phyloP scores from a whole-genome alignment of 2,329 filamentous ascomycete species.

The Alternaria novae-zelandiae region DNA sequence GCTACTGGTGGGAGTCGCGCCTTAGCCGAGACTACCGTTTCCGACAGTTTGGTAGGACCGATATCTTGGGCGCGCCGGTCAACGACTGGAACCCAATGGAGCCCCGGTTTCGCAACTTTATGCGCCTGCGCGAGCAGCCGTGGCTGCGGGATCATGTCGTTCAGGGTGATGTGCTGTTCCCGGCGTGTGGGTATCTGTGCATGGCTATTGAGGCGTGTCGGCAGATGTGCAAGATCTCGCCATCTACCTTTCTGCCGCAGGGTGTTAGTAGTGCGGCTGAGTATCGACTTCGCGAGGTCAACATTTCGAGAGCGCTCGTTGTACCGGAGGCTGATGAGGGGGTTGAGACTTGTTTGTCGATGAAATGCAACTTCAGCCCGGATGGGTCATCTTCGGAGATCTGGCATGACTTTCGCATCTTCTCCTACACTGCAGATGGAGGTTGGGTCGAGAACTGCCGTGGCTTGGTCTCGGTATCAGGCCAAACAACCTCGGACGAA shows the following conservation, averaged over 20 bases:
- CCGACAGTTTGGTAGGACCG: conserved; percentile 16
- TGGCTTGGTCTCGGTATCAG: conserved; percentile 13
- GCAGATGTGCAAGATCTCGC: conserved; percentile 11
- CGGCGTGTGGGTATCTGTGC: conserved; percentile 18
- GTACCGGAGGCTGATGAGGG: conserved; percentile 34
- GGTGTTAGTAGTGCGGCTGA: background rate
- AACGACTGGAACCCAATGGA: conserved; percentile 18
- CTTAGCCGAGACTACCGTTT: conserved; percentile 25
- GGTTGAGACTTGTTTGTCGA: conserved; percentile 26
- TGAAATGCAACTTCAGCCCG: conserved; percentile 8
- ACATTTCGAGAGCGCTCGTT: conserved; percentile 22
- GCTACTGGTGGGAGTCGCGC: conserved; percentile 36
- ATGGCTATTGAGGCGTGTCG: conserved; percentile 25
- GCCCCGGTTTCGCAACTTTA: conserved; percentile 30
- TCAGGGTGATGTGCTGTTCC: conserved; percentile 28
- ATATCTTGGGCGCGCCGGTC: conserved; percentile 24
- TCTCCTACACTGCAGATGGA: conserved; percentile 15
- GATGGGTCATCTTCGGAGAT: background rate
- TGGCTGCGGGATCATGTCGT: conserved; percentile 28
- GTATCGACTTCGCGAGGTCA: conserved; percentile 29
- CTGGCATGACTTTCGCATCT: conserved; percentile 26
- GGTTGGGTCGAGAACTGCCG: conserved; percentile 23
- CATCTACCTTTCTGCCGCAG: conserved; percentile 3
- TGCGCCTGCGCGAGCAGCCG: conserved; percentile 27
- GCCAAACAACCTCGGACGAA: background rate